A percentile compares a stretch with the other conserved stretches of the same genome.
Conservation (phyloP, 2,329 filamentous ascomycete genomes). For the Bipolaris sorokiniana region DNA sequence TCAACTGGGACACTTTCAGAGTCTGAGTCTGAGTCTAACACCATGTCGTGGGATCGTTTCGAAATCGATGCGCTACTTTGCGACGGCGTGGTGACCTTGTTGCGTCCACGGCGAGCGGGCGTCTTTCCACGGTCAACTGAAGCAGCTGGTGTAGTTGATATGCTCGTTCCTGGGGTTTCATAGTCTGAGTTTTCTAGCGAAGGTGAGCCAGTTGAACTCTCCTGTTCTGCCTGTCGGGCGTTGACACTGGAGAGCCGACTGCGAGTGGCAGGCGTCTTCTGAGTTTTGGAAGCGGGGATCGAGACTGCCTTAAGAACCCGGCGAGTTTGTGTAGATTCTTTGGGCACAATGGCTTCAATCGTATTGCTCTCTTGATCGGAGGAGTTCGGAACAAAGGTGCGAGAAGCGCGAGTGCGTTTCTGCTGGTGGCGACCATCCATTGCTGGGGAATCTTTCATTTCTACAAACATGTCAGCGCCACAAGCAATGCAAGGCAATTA, state of each 20-base stretch:
- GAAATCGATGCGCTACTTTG: conserved; percentile 26
- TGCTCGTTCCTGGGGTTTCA: conserved; percentile 68
- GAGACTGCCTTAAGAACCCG: conserved; percentile 43
- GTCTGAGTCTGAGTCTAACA: conserved; percentile 39
- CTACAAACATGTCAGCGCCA: conserved; percentile 10
- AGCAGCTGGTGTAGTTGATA: conserved; percentile 60
- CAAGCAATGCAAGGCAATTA: not conserved
- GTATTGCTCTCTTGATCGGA: conserved; percentile 39
- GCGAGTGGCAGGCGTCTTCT: conserved; percentile 20
- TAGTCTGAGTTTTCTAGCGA: conserved; percentile 55
- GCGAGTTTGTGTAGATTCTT: conserved; percentile 18
- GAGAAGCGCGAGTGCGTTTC: conserved; percentile 31
- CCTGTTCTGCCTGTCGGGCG: conserved; percentile 21
- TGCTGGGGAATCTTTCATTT: conserved; percentile 9
- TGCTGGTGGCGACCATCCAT: conserved; percentile 20
- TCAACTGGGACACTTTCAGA: conserved; percentile 44
- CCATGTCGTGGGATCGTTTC: conserved; percentile 31
- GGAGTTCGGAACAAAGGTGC: conserved; percentile 40
- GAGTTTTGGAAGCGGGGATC: conserved; percentile 33
- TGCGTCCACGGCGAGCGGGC: conserved; percentile 32
- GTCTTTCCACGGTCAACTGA: conserved; percentile 35
- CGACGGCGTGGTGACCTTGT: conserved; percentile 23
- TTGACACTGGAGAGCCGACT: conserved; percentile 17
- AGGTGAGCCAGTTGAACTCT: conserved; percentile 39
- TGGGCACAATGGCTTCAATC: conserved; percentile 16